Base-by-base conservation (phyloP, 345 rosid genomes). In the Durio zibethinus region DNA sequence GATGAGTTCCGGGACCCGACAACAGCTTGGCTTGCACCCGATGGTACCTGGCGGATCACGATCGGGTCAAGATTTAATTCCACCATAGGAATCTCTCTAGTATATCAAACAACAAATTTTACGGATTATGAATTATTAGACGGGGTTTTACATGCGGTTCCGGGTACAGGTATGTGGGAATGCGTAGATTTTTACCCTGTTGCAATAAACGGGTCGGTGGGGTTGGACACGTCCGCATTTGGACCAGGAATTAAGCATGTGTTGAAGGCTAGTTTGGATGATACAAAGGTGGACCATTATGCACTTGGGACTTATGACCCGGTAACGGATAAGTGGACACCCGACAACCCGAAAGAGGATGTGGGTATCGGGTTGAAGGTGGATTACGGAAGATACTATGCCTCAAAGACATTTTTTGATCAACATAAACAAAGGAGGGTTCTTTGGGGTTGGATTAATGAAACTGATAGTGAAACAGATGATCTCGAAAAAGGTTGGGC, bases 121-220 rank as follows among this genome's bases (percentile, higher is more conserved):
- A 84, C 75, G 1, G 76, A 85, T 0, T 93, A 54, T 74, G 78
- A 85, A 72, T 77, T 85, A 10, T 25, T 86, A 35, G 90, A 87
- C 6, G 82, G 86, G 7, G 36, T 83, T 33, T 81, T 96, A 81
- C 97, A 96, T 76, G 81, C 81, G 4, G 99, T 96, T 31, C 88
- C 88, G 36, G 89, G 91, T 18, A 96, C 98, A 10, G 98, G 99
- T n/a, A 92, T 92, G 99, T 96, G 99, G 99, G 99, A 96, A 86
- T 96, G 97, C 35, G 90, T 96, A 59, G 98, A 93, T 81, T 90
- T 96, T 77, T 96, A 91, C 79, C 99, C 99, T 3, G 91, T 96
- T 23, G 84, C 94, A 0, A 76, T 78, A 72, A 88, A 84, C 78
- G 82, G 86, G 29, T 79, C 85, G 18, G 50, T 53, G 0, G 99